Conservation (phyloP, 331 rosid genomes). For the Malus hybrid region DNA sequence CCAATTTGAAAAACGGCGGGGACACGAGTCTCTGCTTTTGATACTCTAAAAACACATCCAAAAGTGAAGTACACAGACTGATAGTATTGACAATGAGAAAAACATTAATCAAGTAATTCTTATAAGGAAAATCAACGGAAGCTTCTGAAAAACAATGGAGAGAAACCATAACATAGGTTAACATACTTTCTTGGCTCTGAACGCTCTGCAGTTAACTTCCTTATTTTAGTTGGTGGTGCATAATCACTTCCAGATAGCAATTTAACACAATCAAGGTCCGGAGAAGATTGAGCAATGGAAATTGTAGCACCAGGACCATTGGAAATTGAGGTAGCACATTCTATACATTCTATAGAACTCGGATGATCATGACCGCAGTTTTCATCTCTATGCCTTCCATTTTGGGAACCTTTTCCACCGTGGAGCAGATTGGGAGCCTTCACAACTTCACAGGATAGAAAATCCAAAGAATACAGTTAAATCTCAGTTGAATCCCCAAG, state of each 20-base stretch:
- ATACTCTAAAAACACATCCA: neutral
- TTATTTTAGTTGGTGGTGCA: constrained; percentile 57
- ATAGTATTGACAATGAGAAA: neutral
- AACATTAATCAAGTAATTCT: neutral
- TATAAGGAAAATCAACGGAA: neutral
- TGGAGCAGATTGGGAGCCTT: constrained; percentile 29
- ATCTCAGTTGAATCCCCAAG: neutral
- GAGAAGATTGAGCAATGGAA: constrained; percentile 63
- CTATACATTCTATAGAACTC: constrained; percentile 37
- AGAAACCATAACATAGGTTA: constrained; percentile 11
- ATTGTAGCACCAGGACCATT: constrained; percentile 57
- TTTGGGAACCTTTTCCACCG: constrained; percentile 41
- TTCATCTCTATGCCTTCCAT: constrained; percentile 40
- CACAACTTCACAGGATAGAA: constrained; percentile 53
- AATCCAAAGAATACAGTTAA: constrained; percentile 29
- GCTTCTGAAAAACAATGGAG: neutral
- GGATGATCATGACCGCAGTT: constrained; percentile 43
- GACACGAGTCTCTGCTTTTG: neutral
- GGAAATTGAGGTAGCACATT: constrained; percentile 72
- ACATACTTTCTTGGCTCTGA: constrained; percentile 77
- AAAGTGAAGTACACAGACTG: neutral
- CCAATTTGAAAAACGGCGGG: neutral
- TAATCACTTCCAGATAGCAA: constrained; percentile 48
- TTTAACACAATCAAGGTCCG: constrained; percentile 67
- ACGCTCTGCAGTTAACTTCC: constrained; percentile 63